Conservation (phyloP, 169 alveolate genomes). For the Cystoisospora suis region DNA sequence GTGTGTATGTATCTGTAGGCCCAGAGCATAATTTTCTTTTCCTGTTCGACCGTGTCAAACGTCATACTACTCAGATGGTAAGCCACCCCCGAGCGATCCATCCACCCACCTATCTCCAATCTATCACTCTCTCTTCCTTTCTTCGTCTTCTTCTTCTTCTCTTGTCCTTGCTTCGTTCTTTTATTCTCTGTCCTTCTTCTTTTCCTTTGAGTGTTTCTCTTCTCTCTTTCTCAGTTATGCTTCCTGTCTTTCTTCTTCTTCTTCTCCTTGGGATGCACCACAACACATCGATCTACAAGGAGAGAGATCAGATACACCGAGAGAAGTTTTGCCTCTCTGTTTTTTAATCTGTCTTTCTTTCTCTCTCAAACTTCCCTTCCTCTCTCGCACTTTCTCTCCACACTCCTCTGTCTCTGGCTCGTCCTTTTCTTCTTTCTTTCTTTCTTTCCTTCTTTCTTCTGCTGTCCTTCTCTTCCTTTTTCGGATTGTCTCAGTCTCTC, state of each 20-base stretch:
- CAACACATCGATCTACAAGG: no score
- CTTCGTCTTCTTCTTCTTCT: background rate
- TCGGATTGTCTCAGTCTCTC: background rate
- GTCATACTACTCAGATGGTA: background rate
- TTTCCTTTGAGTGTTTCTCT: background rate
- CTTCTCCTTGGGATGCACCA: background rate
- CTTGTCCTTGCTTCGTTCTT: background rate
- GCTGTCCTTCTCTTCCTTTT: background rate
- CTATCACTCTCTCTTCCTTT: background rate
- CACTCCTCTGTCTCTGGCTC: background rate
- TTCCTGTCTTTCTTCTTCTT: background rate
- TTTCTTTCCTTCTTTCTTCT: background rate
- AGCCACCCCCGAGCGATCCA: background rate
- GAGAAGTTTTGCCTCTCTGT: no score
- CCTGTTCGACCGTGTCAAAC: slow-evolving; percentile 15
- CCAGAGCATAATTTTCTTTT: background rate
- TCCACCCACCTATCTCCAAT: background rate
- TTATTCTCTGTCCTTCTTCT: background rate
- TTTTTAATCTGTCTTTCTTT: background rate
- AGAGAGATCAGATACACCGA: no score
- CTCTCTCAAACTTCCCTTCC: background rate
- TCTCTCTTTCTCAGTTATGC: background rate
- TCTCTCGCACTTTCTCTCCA: background rate
- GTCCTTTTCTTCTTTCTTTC: background rate
- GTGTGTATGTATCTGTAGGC: background rate